Evolutionary conservation across 2,329 filamentous ascomycete species (phyloP).

Genomic region (Myriangium duriaei): DNA sequence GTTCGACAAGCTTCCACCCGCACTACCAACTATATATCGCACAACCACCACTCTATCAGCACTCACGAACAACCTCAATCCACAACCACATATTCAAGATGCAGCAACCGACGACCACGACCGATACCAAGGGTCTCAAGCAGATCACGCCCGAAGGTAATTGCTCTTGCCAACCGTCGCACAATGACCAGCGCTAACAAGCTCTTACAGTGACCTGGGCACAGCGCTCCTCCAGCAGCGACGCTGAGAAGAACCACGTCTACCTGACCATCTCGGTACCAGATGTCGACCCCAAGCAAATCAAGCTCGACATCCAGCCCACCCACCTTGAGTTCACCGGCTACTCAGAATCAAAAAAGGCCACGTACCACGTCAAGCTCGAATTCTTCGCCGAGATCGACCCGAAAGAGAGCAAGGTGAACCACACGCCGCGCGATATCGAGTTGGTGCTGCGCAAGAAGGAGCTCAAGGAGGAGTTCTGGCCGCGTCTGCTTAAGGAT

Average conservation of each 20-base stretch:
- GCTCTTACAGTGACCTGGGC: constrained; percentile 74
- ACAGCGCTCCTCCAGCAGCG: constrained; percentile 75
- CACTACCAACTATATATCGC: constrained; percentile 1
- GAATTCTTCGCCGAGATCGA: constrained; percentile 90
- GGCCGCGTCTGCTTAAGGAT: constrained; percentile 89
- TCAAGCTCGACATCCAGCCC: constrained; percentile 75
- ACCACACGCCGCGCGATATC: constrained; percentile 79
- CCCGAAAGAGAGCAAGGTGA: constrained; percentile 65
- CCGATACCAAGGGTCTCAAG: constrained; percentile 22
- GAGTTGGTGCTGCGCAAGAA: constrained; percentile 94
- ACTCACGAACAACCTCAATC: constrained; percentile 1
- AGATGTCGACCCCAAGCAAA: constrained; percentile 62
- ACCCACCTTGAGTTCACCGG: constrained; percentile 70
- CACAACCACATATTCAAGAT: constrained; percentile 11
- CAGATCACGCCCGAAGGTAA: constrained; percentile 26
- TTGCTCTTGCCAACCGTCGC: constrained; percentile 1
- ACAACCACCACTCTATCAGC: not conserved
- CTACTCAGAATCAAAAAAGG: constrained; percentile 71
- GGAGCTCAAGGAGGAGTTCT: constrained; percentile 87
- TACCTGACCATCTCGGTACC: constrained; percentile 84
- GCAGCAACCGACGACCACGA: constrained; percentile 23
- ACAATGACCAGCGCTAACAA: constrained; percentile 10
- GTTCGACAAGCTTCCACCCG: constrained; percentile 11
- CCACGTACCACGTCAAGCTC: constrained; percentile 72
- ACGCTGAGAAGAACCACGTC: constrained; percentile 83